These are phyloP conservation scores for Verticillium isaacii DNA, from an alignment of 2,329 filamentous ascomycete genomes.

Conservation along the genomic window DNA sequence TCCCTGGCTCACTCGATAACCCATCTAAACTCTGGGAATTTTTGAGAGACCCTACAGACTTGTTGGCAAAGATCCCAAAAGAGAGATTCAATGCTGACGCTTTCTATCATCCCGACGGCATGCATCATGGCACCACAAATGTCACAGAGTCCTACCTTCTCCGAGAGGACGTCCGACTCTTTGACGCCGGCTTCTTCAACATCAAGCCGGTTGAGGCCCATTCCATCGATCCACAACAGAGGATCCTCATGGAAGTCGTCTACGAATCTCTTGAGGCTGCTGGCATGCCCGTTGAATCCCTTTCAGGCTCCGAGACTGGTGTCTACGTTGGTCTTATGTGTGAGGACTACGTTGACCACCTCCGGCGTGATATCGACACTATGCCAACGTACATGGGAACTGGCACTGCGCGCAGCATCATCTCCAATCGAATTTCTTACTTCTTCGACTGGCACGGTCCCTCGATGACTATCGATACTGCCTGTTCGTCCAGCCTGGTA, in stretches of 20 bases:
- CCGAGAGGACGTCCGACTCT: conserved; percentile 12
- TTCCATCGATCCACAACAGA: conserved; percentile 27
- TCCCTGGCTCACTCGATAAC: conserved; percentile 3
- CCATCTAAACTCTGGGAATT: conserved; percentile 8
- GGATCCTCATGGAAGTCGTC: conserved; percentile 24
- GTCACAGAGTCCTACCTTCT: conserved; percentile 15
- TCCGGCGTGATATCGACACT: conserved; percentile 18
- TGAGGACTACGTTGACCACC: conserved; percentile 22
- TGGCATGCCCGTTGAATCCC: conserved; percentile 6
- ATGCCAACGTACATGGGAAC: conserved; percentile 24
- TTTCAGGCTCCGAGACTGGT: conserved; percentile 2
- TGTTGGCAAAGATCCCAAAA: conserved; percentile 34
- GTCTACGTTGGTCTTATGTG: conserved; percentile 19
- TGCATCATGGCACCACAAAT: conserved; percentile 17
- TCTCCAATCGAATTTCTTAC: conserved; percentile 35
- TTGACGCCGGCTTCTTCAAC: conserved; percentile 24
- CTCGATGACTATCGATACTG: conserved; percentile 21
- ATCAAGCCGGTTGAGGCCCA: conserved; percentile 20
- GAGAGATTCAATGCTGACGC: conserved; percentile 34
- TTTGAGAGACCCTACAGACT: neutral
- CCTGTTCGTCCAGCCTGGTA: conserved; percentile 18
- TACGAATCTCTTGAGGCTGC: conserved; percentile 24
- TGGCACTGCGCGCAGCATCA: conserved; percentile 25
- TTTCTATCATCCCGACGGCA: conserved; percentile 4
- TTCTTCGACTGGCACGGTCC: conserved; percentile 34